Percentiles rank a stretch among this genome's conserved stretches.
Conservation (phyloP, 257 asterid genomes). For the Vinca minor region DNA sequence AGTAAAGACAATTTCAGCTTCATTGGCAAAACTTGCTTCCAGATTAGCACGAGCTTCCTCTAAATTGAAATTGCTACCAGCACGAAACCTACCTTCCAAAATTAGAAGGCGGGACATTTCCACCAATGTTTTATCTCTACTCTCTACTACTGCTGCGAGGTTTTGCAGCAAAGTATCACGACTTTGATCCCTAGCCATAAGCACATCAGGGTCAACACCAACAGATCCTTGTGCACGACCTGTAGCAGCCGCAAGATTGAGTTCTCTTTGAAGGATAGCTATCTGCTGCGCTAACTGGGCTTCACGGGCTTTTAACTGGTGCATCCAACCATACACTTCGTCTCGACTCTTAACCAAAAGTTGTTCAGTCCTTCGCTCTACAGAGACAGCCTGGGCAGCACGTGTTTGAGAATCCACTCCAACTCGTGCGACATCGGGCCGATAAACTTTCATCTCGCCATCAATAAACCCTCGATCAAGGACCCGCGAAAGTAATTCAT, state of each 20-base stretch:
- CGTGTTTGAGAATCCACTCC: constrained; percentile 98
- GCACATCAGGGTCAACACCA: constrained; percentile 97
- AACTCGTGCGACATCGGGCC: constrained; percentile 95
- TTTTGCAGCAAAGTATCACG: constrained; percentile 75
- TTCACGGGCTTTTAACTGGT: constrained; percentile 66
- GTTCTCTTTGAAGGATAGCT: constrained; percentile 79
- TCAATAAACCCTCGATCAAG: constrained; percentile 98
- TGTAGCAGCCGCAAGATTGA: constrained; percentile 58
- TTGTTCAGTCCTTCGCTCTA: constrained; percentile 91
- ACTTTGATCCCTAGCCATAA: constrained; percentile 86
- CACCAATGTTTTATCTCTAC: constrained; percentile 78
- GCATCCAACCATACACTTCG: constrained; percentile 87
- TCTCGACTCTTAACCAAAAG: constrained; percentile 76
- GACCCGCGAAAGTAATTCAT: constrained; percentile 91
- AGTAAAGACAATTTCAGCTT: constrained; percentile 95
- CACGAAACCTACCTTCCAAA: constrained; percentile 76
- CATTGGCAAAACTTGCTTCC: constrained; percentile 99
- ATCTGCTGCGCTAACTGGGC: constrained; percentile 78
- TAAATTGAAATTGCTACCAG: constrained; percentile 62
- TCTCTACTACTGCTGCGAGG: constrained; percentile 92
- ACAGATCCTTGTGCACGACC: constrained; percentile 96
- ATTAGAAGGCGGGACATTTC: constrained; percentile 91
- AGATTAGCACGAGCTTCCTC: constrained; percentile 96
- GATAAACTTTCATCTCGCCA: constrained; percentile 96
- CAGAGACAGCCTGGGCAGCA: constrained; percentile 99